These are phyloP conservation scores for Trichosporon sp. DNA, from an alignment of 1,284 basidiomycete genomes.

Conservation along the genomic window DNA sequence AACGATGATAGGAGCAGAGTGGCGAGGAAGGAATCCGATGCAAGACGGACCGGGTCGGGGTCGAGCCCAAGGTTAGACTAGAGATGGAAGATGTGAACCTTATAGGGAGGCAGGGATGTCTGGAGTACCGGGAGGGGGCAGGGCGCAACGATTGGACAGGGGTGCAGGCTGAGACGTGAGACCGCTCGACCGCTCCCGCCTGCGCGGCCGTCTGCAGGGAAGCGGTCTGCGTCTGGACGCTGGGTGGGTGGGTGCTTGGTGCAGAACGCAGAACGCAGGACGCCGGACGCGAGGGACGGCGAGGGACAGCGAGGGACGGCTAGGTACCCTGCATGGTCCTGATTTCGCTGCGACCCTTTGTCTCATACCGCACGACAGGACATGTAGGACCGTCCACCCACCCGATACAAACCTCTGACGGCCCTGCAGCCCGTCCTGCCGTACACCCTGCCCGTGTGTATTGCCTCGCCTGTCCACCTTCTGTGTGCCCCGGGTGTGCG, in stretches of 20 bases:
- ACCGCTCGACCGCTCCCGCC: neutral
- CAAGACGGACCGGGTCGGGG: neutral
- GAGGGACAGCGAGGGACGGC: neutral
- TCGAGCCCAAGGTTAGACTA: neutral
- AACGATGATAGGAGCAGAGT: neutral
- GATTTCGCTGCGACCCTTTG: neutral
- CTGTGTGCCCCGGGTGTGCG: neutral
- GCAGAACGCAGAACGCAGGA: neutral
- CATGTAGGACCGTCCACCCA: neutral
- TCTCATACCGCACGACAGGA: neutral
- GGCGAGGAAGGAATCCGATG: neutral
- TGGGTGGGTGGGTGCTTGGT: neutral
- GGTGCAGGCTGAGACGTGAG: constrained; percentile 1
- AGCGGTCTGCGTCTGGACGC: no score
- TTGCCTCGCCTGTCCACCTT: neutral
- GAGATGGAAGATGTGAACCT: constrained; percentile 3
- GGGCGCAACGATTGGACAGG: neutral
- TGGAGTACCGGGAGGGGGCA: neutral
- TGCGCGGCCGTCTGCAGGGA: neutral
- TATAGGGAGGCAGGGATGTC: neutral
- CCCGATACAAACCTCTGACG: neutral
- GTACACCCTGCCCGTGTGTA: neutral
- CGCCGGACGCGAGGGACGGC: neutral
- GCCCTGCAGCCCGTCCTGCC: neutral
- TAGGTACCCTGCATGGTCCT: neutral